Base-by-base conservation (phyloP, 1,284 basidiomycete genomes). In the Pascua sp. region DNA sequence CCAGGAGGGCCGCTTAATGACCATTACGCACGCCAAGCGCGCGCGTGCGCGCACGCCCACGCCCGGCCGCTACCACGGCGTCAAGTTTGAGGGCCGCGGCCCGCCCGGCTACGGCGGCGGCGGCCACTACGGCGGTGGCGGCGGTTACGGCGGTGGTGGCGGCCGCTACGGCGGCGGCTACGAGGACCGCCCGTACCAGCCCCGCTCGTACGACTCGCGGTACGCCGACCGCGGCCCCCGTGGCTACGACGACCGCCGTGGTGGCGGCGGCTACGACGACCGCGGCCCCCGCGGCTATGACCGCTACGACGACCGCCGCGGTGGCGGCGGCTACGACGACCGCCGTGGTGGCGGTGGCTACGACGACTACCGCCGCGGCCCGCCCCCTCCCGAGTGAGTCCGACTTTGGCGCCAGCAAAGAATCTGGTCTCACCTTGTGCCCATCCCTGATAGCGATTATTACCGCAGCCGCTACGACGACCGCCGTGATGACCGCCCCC, bases 31-130 rank as follows among this genome's bases (percentile, higher is more conserved):
- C 82, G 94, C 94, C 69, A 89, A 91, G 62, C 89, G 94, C 71
- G 92, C 88, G 57, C 88, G 94, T 66, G 92, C 93, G 17, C 84
- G 94, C 62, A 97, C 93, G 8, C 94, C 94, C 4, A 98, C 94
- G 11, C 94, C 94, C 13, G 94, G 94, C 48, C 81, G 88, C 57
- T 98, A 98, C 83, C 91, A 90, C 66, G 73, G 73, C 60, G 67
- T 69, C 64, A 76, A 74, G 68, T 60, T 66, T 11, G 73, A 76
- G 49, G 56, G 65, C 51, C 51, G 51, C 15, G 91, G 92, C 0
- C 83, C 87, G 47, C 80, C 81, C 55, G 86, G 87, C 57, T 74
- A 84, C 85, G 66, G 56, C 36, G 47, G 56, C 42, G 62, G 66
- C 17, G 59, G 68, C 51, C 57, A 67, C 37, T 56, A 60, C 48